Evolutionary conservation across 495 filamentous ascomycete genomes (phyloP).

Genomic region (Podospora didyma): DNA sequence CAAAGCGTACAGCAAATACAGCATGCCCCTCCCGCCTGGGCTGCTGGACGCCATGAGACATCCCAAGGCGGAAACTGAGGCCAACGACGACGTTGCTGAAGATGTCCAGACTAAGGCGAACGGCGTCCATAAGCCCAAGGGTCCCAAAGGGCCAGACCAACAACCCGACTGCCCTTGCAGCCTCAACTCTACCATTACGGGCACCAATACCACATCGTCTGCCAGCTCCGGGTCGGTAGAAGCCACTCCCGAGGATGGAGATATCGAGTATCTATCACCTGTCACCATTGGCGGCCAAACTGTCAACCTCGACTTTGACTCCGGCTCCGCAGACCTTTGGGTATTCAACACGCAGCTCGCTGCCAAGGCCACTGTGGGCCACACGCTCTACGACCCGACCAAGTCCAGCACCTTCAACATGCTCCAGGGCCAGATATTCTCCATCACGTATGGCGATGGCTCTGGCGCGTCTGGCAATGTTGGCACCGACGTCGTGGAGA

Average conservation of each 20-base stretch:
- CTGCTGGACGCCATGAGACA: conserved; percentile 35
- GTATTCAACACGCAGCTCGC: conserved; percentile 67
- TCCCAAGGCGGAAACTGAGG: conserved; percentile 18
- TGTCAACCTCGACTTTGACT: conserved; percentile 76
- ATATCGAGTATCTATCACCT: conserved; percentile 66
- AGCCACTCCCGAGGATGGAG: conserved; percentile 57
- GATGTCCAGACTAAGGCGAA: conserved; percentile 23
- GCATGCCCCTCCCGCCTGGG: conserved; percentile 44
- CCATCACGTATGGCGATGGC: conserved; percentile 72
- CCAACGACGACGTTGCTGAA: neutral
- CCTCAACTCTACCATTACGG: neutral
- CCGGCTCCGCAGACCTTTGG: conserved; percentile 82
- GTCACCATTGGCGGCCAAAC: conserved; percentile 71
- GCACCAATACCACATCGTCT: neutral
- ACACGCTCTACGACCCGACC: conserved; percentile 58
- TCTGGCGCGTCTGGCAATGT: conserved; percentile 63
- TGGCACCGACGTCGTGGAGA: conserved; percentile 67
- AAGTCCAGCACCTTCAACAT: conserved; percentile 52
- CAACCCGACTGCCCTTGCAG: neutral
- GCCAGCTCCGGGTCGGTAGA: conserved; percentile 51
- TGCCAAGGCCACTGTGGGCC: conserved; percentile 38
- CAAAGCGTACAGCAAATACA: conserved; percentile 62
- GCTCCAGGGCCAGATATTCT: conserved; percentile 47
- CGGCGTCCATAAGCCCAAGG: conserved; percentile 13
- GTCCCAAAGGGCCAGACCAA: neutral